Evolutionary conservation across 441 rosid genomes (phyloP).

Genomic region (Populus hybrid): DNA sequence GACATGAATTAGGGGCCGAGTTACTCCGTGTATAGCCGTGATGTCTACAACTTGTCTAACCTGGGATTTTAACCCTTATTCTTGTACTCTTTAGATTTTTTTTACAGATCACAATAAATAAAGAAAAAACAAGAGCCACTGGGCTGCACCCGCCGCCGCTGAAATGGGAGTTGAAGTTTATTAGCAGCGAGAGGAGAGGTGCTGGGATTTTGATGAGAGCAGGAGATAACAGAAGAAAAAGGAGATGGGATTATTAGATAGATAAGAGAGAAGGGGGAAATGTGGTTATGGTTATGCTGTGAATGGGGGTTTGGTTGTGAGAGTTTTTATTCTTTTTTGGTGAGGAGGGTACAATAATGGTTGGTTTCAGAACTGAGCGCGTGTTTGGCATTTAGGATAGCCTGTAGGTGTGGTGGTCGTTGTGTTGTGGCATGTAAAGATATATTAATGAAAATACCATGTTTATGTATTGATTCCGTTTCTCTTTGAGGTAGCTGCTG

Average conservation of each 20-base stretch:
- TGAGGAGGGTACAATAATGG: too few species aligned
- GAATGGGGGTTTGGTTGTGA: background rate
- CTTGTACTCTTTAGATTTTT: background rate
- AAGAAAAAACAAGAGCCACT: too few species aligned
- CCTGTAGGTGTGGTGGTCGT: too few species aligned
- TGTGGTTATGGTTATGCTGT: background rate
- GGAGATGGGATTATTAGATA: background rate
- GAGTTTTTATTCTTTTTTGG: background rate
- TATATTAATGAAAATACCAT: too few species aligned
- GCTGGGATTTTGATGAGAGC: background rate
- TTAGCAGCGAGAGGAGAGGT: background rate
- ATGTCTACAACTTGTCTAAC: slow-evolving; percentile 64
- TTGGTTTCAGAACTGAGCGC: too few species aligned
- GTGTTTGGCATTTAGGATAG: too few species aligned
- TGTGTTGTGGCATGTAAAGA: too few species aligned
- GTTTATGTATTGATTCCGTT: too few species aligned
- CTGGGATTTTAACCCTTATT: slow-evolving; percentile 40
- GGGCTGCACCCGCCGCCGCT: too few species aligned
- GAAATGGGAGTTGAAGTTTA: background rate
- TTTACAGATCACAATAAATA: background rate
- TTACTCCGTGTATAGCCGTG: slow-evolving; percentile 86
- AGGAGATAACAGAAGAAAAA: background rate
- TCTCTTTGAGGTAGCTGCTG: too few species aligned
- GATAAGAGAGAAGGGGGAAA: background rate
- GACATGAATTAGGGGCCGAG: slow-evolving; percentile 67